A percentile compares a stretch with the other conserved stretches of the same genome.
Evolutionary conservation across 257 asterid genomes (phyloP).

Genomic region (Ligustrum vulgare): DNA sequence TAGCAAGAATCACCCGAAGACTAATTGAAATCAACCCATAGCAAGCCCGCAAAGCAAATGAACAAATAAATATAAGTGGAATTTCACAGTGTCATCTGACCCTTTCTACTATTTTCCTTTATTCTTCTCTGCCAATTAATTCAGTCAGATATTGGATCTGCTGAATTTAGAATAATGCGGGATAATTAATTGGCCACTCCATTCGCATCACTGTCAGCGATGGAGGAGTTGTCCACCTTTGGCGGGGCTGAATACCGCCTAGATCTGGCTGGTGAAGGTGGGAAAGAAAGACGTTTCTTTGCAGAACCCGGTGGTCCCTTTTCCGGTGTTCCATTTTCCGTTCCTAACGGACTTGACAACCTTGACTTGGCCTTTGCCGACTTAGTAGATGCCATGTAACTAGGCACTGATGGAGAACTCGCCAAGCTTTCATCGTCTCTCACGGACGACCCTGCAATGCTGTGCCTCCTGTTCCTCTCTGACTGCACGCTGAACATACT

Average conservation of each 20-base stretch:
- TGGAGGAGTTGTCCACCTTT: slow-evolving; percentile 45
- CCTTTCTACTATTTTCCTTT: slow-evolving; percentile 20
- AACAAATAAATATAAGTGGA: slow-evolving; percentile 30
- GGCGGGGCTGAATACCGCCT: slow-evolving; percentile 79
- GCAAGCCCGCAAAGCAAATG: slow-evolving; percentile 26
- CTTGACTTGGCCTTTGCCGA: slow-evolving; percentile 85
- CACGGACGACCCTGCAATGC: slow-evolving; percentile 73
- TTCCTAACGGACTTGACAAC: slow-evolving; percentile 61
- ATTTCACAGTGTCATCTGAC: slow-evolving; percentile 22
- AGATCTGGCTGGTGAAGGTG: slow-evolving; percentile 81
- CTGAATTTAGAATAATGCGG: slow-evolving; percentile 2
- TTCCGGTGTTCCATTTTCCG: slow-evolving; percentile 59
- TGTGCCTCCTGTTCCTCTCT: slow-evolving; percentile 73
- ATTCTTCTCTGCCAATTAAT: slow-evolving; percentile 17
- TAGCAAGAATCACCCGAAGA: slow-evolving; percentile 27
- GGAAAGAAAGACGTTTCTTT: slow-evolving; percentile 87
- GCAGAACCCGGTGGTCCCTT: slow-evolving; percentile 54
- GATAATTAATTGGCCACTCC: slow-evolving; percentile 34
- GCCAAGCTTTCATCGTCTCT: slow-evolving; percentile 90
- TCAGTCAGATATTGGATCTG: background rate
- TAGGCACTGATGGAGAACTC: slow-evolving; percentile 73
- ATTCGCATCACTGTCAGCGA: slow-evolving; percentile 29
- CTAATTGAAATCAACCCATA: slow-evolving; percentile 31
- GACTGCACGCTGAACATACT: slow-evolving; percentile 67
- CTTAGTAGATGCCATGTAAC: slow-evolving; percentile 80